These are phyloP conservation scores for Nannochloropsis salina DNA, from an alignment of 108 stramenopile species.

Conservation along the genomic window DNA sequence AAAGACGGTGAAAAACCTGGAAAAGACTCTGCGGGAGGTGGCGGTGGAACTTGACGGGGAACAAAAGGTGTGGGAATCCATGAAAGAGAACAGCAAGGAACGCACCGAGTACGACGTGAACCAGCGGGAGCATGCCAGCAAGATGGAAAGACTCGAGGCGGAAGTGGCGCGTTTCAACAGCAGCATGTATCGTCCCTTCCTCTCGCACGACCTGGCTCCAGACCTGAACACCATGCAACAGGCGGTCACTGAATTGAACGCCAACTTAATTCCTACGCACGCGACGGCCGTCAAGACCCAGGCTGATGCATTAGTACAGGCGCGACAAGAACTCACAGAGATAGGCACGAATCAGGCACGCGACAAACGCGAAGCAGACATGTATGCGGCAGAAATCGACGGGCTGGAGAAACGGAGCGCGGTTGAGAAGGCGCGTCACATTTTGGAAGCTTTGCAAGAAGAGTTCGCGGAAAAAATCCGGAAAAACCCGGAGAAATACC, in stretches of 20 bases:
- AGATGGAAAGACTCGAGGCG: constrained; percentile 21
- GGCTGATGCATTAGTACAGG: not conserved
- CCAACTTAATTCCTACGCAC: not conserved
- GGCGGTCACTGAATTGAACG: not conserved
- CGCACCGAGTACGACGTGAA: constrained; percentile 18
- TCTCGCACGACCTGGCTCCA: not conserved
- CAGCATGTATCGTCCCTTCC: not conserved
- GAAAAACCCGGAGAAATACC: constrained; percentile 9
- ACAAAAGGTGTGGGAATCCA: not conserved
- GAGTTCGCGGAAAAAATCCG: not conserved
- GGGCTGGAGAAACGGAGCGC: not conserved
- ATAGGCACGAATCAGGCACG: not conserved
- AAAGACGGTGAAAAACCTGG: not conserved
- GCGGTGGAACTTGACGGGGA: not conserved
- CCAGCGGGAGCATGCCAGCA: constrained; percentile 7
- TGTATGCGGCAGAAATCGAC: not conserved
- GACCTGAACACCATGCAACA: not conserved
- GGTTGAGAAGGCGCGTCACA: not conserved
- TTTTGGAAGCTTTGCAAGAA: not conserved
- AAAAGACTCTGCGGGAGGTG: not conserved
- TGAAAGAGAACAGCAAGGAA: constrained; percentile 8
- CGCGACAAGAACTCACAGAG: not conserved
- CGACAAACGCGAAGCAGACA: not conserved
- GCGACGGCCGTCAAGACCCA: not conserved
- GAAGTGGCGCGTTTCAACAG: not conserved